Base-by-base conservation (phyloP, 192 early-diverging fungal species). In the Backusella luteola region DNA sequence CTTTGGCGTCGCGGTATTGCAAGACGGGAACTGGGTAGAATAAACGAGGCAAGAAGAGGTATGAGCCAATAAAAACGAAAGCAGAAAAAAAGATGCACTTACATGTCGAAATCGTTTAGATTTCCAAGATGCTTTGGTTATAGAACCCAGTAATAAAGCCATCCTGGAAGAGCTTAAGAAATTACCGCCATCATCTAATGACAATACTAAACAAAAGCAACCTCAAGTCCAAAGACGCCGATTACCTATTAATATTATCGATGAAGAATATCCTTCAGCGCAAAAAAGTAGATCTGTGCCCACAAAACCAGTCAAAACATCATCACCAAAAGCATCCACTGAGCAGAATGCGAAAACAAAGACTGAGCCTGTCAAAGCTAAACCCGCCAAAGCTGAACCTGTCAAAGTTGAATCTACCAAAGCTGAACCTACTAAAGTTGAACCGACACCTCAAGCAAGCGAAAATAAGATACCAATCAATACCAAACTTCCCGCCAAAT, bases 1-100 rank as follows among this genome's bases (percentile, higher is more conserved):
- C 79, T 92, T 23, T 94, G 91, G 90, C 80, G 94, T 66, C 83
- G 93, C 12, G 93, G 93, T 1, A 88, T 92, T 42, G 90, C 93
- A 0, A 84, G 87, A 17, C 75, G 81, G 6, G 84, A 84, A 69
- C 44, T 90, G 5, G 86, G 82, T 41, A 87, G 85, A 69, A 67
- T 85, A 1, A 72, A 81, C 4, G 90, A 89, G 67, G 89, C 93
- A 0, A 85, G 84, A 78, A 77, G 83, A 59, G 90, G 75, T 83
- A 66, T 32, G 42, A 6, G 42, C 42, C 15, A 44, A 12, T 39
- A 39, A 39, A 44, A 39, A 9, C 38, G 9, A 6, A 44, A 44
- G 3, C 14, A 49, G 46, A 49, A 7, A 49, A 1, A 49, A n/a
- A 39, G 9, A 39, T 12, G 38, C 9, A 39, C 38, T 39, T 49